These are phyloP conservation scores for Fragilariopsis cylindrus DNA, from an alignment of 108 stramenopile species.

Conservation along the genomic window DNA sequence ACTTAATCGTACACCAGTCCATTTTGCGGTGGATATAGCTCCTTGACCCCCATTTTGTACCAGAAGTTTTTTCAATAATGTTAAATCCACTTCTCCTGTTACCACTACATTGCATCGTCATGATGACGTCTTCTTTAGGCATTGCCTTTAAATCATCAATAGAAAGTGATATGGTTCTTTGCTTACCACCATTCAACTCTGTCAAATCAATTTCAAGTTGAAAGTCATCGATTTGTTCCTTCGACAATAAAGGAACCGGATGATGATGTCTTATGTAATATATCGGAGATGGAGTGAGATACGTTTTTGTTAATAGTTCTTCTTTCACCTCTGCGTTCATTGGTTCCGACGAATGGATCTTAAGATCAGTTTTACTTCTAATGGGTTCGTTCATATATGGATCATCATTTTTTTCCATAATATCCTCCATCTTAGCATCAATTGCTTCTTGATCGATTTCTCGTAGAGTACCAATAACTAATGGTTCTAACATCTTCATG, in stretches of 20 bases:
- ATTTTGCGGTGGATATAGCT: slow-evolving; percentile 92
- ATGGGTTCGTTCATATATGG: slow-evolving; percentile 76
- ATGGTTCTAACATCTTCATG: slow-evolving; percentile 73
- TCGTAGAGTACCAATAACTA: slow-evolving; percentile 70
- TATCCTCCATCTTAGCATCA: slow-evolving; percentile 70
- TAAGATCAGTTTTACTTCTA: slow-evolving; percentile 18
- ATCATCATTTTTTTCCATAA: slow-evolving; percentile 55
- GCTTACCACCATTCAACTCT: slow-evolving; percentile 37
- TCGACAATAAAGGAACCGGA: slow-evolving; percentile 80
- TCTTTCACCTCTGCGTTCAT: slow-evolving; percentile 85
- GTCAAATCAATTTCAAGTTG: slow-evolving; percentile 65
- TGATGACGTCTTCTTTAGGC: slow-evolving; percentile 64
- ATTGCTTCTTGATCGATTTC: slow-evolving; percentile 72
- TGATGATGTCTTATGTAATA: slow-evolving; percentile 91
- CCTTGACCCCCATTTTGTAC: slow-evolving; percentile 90
- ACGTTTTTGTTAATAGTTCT: slow-evolving; percentile 53
- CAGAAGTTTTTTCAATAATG: slow-evolving; percentile 77
- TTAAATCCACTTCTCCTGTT: slow-evolving; percentile 93
- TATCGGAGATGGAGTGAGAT: slow-evolving; percentile 70
- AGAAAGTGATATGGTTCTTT: slow-evolving; percentile 28
- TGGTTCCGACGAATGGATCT: slow-evolving; percentile 74
- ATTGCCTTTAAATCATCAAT: slow-evolving; percentile 75
- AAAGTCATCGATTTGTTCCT: slow-evolving; percentile 60
- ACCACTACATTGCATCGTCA: slow-evolving; percentile 97
- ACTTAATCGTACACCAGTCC: slow-evolving; percentile 88